Percentiles rank a stretch among this genome's conserved stretches.
Conservation (phyloP, 192 early-diverging fungal species). For the Podila horticola region DNA sequence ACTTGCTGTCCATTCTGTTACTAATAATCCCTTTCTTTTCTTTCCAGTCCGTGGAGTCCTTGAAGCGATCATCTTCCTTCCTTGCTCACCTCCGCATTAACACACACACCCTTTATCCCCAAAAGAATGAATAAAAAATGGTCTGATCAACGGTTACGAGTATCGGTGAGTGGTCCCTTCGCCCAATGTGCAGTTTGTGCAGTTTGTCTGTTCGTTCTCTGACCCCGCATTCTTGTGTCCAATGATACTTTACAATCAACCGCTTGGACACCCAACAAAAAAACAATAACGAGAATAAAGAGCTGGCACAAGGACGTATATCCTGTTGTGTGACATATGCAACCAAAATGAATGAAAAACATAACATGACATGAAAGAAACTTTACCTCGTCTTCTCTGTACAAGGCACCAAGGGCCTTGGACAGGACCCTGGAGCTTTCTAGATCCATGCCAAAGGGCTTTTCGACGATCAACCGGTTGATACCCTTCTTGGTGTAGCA, state of each 20-base stretch:
- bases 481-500: constrained; percentile 71
- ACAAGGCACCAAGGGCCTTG: constrained; percentile 74
- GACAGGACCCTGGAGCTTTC: constrained; percentile 77
- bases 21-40: no score
- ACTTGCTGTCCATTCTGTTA: no score
- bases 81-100: no score
- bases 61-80: no score
- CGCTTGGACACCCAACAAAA: constrained; percentile 27
- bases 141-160: no score
- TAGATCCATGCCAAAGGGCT: constrained; percentile 94
- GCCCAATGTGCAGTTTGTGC: no score
- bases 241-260: neutral
- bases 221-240: constrained; percentile 1
- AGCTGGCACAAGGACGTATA: neutral
- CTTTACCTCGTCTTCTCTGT: constrained; percentile 81
- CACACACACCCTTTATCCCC: no score
- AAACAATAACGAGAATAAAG: constrained; percentile 5
- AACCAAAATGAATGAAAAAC: neutral
- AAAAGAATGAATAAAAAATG: no score
- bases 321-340: neutral
- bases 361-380: neutral
- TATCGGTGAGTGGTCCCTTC: no score
- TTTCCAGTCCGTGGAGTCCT: no score
- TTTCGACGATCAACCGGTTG: constrained; percentile 90
- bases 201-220: neutral